Evolutionary conservation across 352 stramenopile species (phyloP).

Genomic region (Phytopythium vexans): DNA sequence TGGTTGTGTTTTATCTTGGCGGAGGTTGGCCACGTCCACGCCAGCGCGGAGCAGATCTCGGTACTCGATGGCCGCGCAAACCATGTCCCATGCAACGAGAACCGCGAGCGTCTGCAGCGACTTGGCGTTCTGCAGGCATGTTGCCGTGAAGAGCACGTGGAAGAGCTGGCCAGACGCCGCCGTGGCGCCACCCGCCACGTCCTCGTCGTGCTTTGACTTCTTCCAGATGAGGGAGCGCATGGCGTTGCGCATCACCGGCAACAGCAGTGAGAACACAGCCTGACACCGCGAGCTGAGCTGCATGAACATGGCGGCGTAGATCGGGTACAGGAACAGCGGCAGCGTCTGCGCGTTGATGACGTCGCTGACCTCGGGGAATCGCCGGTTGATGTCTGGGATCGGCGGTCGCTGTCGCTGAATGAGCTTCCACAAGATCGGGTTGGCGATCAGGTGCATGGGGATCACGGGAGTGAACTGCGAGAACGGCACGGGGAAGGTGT

Average conservation of each 20-base stretch:
- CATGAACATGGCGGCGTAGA: slow-evolving; percentile 27
- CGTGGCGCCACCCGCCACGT: slow-evolving; percentile 16
- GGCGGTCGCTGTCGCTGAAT: neutral
- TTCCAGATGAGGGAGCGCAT: slow-evolving; percentile 17
- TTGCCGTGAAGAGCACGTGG: slow-evolving; percentile 31
- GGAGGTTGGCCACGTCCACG: neutral
- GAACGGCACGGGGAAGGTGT: slow-evolving; percentile 32
- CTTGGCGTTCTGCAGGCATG: slow-evolving; percentile 36
- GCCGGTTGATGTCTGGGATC: slow-evolving; percentile 1
- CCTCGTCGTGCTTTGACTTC: slow-evolving; percentile 14
- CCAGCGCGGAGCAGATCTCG: slow-evolving; percentile 10
- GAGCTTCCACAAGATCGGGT: neutral
- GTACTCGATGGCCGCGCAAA: slow-evolving; percentile 14
- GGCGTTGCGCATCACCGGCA: slow-evolving; percentile 24
- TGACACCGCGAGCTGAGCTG: slow-evolving; percentile 15
- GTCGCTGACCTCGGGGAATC: slow-evolving; percentile 2
- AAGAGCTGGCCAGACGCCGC: slow-evolving; percentile 21
- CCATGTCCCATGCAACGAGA: slow-evolving; percentile 15
- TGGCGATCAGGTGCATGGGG: slow-evolving; percentile 8
- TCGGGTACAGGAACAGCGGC: slow-evolving; percentile 24
- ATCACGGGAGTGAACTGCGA: slow-evolving; percentile 12
- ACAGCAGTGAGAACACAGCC: slow-evolving; percentile 20
- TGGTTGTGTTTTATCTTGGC: neutral
- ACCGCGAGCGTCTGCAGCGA: slow-evolving; percentile 19
- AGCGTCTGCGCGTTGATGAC: slow-evolving; percentile 9